Evolutionary conservation across 1,284 basidiomycete genomes (phyloP), one percentile per base, ranked within the genome.

Genomic region (Ustilago esculenta): DNA sequence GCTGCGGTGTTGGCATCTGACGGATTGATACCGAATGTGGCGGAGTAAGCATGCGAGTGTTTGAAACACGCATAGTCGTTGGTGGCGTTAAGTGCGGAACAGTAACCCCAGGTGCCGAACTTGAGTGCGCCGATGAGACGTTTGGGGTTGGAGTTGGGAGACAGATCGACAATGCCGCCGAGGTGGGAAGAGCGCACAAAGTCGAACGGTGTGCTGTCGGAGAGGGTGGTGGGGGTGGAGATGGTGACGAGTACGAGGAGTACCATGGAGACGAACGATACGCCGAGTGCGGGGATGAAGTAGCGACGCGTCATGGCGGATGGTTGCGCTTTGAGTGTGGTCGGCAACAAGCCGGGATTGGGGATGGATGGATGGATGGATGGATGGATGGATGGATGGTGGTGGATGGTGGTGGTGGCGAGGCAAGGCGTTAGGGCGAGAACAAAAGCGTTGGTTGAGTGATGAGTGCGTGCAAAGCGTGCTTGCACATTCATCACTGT

Each of bases 81-180:
- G 2, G 65, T 57, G 18, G 17, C 41, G 37, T 64, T 50, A 35
- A 56, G 32, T 0, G 59, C 24, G 11, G 65, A 46, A 39, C 70
- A 72, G 57, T 72, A 72, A 8, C 70, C 70, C 70, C 70, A 70
- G 2, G 60, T 70, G 5, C 67, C 67, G 27, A 65, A 60, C 20
- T 56, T 49, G 32, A 57, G 12, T 1, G 29, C 44, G 5, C 44
- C 56, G 20, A 71, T 50, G 9, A 43, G 25, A 1, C 70, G 53
- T 1, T 60, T 45, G 1, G 29, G 12, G 39, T 67, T 66, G n/a
- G 51, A 24, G 5, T 32, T 33, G 4, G 54, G 55, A 0, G 58
- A 42, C 11, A 53, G 42, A 15, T 63, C 64, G 15, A 55, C 27
- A 11, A 63, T 54, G 9, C 57, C 64, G 18, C 43, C 40, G 5